phyloP scores from a whole-genome alignment of 345 rosid genomes.

The Passiflora organensis region DNA sequence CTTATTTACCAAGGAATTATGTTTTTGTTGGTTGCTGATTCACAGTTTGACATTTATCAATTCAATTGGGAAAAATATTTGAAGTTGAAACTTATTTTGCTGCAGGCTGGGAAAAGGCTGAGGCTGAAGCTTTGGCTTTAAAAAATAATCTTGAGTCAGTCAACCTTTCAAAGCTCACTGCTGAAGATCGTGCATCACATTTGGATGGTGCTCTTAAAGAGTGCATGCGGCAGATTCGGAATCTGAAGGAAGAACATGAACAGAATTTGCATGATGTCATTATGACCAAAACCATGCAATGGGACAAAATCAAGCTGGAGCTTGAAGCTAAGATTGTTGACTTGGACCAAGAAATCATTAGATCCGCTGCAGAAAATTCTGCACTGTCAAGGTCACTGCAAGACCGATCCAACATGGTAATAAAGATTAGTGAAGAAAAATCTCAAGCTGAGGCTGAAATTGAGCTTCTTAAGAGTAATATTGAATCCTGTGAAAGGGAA shows the following conservation, averaged over 20 bases:
- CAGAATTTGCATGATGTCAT: conserved; percentile 69
- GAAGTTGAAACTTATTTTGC: conserved; percentile 12
- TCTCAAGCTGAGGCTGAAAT: conserved; percentile 81
- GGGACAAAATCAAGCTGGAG: conserved; percentile 69
- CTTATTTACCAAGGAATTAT: neutral
- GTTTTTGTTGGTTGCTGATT: too few species aligned
- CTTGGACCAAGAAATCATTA: conserved; percentile 75
- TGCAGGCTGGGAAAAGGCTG: conserved; percentile 99
- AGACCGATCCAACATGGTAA: conserved; percentile 73
- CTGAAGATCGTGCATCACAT: conserved; percentile 85
- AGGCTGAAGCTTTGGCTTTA: conserved; percentile 86
- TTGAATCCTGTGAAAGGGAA: conserved; percentile 86
- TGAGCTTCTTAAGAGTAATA: conserved; percentile 71
- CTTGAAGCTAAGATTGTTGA: conserved; percentile 58
- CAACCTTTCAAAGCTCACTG: conserved; percentile 76
- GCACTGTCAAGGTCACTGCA: conserved; percentile 79
- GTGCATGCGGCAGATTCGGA: conserved; percentile 93
- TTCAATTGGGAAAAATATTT: neutral
- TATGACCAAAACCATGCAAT: conserved; percentile 55
- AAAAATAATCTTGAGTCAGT: conserved; percentile 78
- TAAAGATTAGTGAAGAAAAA: conserved; percentile 70
- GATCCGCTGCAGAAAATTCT: conserved; percentile 70
- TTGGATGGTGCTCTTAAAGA: conserved; percentile 94
- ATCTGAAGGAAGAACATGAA: conserved; percentile 88
- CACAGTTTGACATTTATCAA: neutral